These are phyloP conservation scores for Striga asiatica DNA, from an alignment of 257 asterid genomes.

Conservation along the genomic window DNA sequence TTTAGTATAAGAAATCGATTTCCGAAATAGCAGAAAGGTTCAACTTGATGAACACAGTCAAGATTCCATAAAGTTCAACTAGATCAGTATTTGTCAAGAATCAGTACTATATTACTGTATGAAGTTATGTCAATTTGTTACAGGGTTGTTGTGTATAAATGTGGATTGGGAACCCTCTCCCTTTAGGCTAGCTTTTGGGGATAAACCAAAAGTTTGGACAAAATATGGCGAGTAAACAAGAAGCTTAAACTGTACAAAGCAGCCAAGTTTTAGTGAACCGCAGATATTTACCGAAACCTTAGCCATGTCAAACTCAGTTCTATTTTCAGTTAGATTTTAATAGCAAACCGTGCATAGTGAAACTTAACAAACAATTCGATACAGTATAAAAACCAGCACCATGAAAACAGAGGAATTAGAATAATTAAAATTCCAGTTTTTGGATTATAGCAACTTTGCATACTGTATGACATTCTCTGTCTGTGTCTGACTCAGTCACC, in stretches of 20 bases:
- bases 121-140: too few relatives aligned
- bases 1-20: background rate
- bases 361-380: background rate
- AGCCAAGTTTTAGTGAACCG: background rate
- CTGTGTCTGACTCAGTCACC: conserved; percentile 77
- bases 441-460: conserved; percentile 12
- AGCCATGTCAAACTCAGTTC: background rate
- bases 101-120: background rate
- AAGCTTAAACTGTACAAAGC: background rate
- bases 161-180: too few relatives aligned
- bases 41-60: background rate
- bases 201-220: too few relatives aligned
- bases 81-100: background rate
- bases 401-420: background rate
- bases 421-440: background rate
- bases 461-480: conserved; percentile 82
- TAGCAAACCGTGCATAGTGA: background rate
- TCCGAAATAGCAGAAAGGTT: background rate
- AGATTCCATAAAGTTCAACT: background rate
- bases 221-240: too few relatives aligned
- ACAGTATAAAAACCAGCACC: background rate
- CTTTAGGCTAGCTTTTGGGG: too few relatives aligned
- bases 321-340: background rate
- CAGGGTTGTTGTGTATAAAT: too few relatives aligned
- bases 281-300: background rate